Conservation (phyloP, 116 monocot species). For the Papilionanthe hybrid region DNA sequence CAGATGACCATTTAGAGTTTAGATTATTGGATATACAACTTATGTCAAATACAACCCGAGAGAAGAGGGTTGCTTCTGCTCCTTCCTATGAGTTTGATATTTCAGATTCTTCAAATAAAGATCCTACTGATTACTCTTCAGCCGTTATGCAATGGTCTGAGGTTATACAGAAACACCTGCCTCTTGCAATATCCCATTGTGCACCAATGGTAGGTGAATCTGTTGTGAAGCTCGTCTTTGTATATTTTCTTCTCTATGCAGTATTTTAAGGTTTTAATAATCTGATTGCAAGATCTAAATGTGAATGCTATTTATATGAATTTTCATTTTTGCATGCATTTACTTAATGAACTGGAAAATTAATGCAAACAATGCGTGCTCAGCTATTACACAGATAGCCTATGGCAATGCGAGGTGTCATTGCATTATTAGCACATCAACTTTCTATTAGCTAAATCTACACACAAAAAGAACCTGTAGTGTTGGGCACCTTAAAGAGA, state of each 20-base stretch:
- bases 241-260: not conserved
- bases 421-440: not conserved
- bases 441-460: not conserved
- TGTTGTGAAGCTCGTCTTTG: not conserved
- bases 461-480: not conserved
- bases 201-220: constrained; percentile 51
- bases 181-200: constrained; percentile 44
- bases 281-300: not conserved
- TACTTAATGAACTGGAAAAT: not conserved
- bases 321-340: not conserved
- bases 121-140: constrained; percentile 17
- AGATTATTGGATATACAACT: constrained; percentile 61
- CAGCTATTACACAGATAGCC: not conserved
- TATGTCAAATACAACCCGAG: constrained; percentile 45
- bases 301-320: not conserved
- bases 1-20: constrained; percentile 63
- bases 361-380: not conserved
- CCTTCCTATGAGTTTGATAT: constrained; percentile 59
- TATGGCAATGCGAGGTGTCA: not conserved
- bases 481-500: too few species aligned
- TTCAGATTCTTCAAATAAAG: constrained; percentile 14
- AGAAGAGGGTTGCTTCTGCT: constrained; percentile 64
- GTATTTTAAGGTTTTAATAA: not conserved
- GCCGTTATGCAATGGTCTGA: constrained; percentile 62
- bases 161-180: constrained; percentile 59